These are phyloP conservation scores for Cryptococcus wingfieldii DNA, from an alignment of 1,284 basidiomycete species.

Conservation along the genomic window DNA sequence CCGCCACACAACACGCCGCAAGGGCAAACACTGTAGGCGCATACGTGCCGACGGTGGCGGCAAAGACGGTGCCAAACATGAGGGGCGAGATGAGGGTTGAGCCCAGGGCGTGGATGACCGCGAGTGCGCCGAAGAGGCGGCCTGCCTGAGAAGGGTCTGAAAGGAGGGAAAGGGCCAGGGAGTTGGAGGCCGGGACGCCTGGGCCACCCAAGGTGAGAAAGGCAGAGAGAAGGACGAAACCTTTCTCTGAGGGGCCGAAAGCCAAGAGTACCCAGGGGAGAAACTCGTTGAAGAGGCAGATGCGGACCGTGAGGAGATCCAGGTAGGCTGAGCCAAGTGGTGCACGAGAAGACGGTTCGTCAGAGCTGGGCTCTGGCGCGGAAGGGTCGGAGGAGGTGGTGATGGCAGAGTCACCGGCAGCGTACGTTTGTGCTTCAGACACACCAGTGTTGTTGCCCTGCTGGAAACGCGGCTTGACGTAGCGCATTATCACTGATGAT, in stretches of 20 bases:
- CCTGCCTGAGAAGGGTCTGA: constrained; percentile 40
- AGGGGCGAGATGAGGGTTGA: constrained; percentile 39
- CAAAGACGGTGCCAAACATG: constrained; percentile 39
- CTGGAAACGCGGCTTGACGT: constrained; percentile 41
- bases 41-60: constrained; percentile 36
- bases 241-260: constrained; percentile 17
- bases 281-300: constrained; percentile 55
- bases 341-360: constrained; percentile 10
- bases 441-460: background rate
- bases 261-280: constrained; percentile 56
- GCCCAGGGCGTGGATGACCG: constrained; percentile 41
- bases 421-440: background rate
- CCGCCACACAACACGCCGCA: constrained; percentile 21
- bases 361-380: background rate
- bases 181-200: constrained; percentile 36
- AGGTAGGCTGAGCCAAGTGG: constrained; percentile 33
- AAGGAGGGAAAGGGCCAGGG: constrained; percentile 43
- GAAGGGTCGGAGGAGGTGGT: constrained; percentile 3
- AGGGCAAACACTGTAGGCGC: constrained; percentile 41
- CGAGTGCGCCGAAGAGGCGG: constrained; percentile 44
- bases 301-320: constrained; percentile 40
- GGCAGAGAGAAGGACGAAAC: constrained; percentile 36
- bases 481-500: constrained; percentile 34
- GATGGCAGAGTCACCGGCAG: constrained; percentile 2
- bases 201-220: constrained; percentile 36